These are phyloP conservation scores for Gymnopilus dilepis DNA, from an alignment of 768 basidiomycete species.

Conservation along the genomic window DNA sequence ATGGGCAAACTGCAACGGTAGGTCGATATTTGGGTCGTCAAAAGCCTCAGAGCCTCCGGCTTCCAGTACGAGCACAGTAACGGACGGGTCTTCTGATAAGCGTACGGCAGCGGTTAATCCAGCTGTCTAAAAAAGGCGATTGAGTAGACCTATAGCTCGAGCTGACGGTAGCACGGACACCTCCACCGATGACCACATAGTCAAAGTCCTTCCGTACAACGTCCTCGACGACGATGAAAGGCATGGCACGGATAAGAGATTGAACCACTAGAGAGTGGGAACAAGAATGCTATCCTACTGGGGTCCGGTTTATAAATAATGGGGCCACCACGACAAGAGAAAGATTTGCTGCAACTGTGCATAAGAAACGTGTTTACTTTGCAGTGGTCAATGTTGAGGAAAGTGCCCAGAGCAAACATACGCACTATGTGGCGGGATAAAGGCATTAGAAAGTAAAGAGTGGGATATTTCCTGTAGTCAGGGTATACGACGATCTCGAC, in stretches of 20 bases:
- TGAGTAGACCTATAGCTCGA: neutral
- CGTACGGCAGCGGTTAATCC: constrained; percentile 8
- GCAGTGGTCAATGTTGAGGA: no score
- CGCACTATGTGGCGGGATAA: no score
- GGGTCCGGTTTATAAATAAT: neutral
- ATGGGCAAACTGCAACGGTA: constrained; percentile 8
- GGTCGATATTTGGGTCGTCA: neutral
- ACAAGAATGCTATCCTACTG: neutral
- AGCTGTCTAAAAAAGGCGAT: neutral
- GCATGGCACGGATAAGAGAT: constrained; percentile 5
- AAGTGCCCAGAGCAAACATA: no score
- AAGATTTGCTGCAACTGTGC: no score
- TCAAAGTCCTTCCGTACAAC: constrained; percentile 2
- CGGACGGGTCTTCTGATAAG: constrained; percentile 14
- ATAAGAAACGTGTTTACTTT: no score
- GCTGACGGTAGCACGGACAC: neutral
- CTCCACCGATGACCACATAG: constrained; percentile 15
- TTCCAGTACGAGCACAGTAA: constrained; percentile 2
- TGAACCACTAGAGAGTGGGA: neutral
- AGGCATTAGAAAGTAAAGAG: no score
- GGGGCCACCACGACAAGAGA: neutral
- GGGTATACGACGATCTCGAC: neutral
- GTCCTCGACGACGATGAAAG: constrained; percentile 9
- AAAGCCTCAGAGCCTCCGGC: neutral
- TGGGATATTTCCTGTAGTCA: neutral